Conservation (phyloP, 257 asterid species). For the Fraxinus pennsylvanica region DNA sequence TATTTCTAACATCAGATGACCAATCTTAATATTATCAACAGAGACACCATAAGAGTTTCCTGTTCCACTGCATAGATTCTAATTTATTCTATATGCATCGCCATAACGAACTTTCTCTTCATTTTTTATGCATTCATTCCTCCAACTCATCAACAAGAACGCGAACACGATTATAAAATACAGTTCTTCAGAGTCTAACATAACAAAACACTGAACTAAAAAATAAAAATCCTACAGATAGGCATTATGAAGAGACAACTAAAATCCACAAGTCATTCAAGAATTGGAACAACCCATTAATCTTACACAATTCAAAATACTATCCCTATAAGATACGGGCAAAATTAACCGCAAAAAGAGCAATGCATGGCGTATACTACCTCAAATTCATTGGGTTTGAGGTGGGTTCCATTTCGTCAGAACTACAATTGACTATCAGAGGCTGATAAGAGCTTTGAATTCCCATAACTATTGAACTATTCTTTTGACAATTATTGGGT, state of each 20-base stretch:
- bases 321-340: background rate
- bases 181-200: background rate
- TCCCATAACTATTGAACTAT: constrained; percentile 30
- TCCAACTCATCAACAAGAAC: background rate
- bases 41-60: background rate
- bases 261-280: constrained; percentile 12
- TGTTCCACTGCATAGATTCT: background rate
- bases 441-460: constrained; percentile 33
- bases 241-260: constrained; percentile 12
- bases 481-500: constrained; percentile 28
- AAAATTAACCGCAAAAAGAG: background rate
- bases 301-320: background rate
- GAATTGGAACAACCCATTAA: background rate
- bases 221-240: background rate
- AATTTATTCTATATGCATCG: too few relatives aligned
- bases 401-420: constrained; percentile 44
- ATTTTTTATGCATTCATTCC: background rate
- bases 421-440: constrained; percentile 46
- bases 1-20: background rate
- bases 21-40: background rate
- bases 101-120: background rate
- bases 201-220: background rate
- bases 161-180: background rate
- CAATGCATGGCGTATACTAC: constrained; percentile 30
- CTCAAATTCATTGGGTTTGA: constrained; percentile 55